Evolutionary conservation across 2,329 filamentous ascomycete species (phyloP), one percentile per base, ranked within the genome.

Genomic region (Colletotrichum melonis): DNA sequence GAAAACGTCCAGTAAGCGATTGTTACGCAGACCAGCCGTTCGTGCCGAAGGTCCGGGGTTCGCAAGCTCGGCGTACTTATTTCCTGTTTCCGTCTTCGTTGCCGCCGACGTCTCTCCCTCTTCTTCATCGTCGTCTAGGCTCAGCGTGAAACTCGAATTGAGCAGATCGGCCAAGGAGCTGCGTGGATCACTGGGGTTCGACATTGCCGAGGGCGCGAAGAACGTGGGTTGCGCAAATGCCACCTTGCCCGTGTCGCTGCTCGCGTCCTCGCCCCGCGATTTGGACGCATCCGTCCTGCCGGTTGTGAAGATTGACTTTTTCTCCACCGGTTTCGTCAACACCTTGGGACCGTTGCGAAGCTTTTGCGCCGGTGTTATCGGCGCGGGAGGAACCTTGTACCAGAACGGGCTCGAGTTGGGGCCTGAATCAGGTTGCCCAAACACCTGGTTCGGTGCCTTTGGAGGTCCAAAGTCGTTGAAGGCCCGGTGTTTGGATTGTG

Each of bases 381-480:
- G 93, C 1, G 92, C 92, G 0, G 91, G 87, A 4, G 93, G 93
- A 3, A 95, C 87, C 71, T 88, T 91, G 82, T 91, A 93, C 86
- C 91, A 92, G 78, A 95, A 95, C 1, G 92, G 89, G 1, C 84
- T 86, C 16, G 82, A 75, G 56, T 85, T 84, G 0, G 82, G 80
- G 63, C 86, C 83, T 19, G 84, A 83, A 0, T 86, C 87, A 1
- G 84, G 80, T 67, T 88, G 83, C 59, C 82, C 84, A 71, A 89
- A 89, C 1, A 83, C 79, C 8, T 84, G 77, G 56, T 85, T 83
- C 57, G 84, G 82, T 72, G 81, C 76, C 64, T 80, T 81, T 55
- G 84, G 80, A 19, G 84, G 76, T 46, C 85, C 80, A 58, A 83
- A 80, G 57, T 86, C 82, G 72, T 84, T 86, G 78, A 91, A 91